Base-by-base conservation (phyloP, 1,284 basidiomycete species). In the Puccinia coronata region DNA sequence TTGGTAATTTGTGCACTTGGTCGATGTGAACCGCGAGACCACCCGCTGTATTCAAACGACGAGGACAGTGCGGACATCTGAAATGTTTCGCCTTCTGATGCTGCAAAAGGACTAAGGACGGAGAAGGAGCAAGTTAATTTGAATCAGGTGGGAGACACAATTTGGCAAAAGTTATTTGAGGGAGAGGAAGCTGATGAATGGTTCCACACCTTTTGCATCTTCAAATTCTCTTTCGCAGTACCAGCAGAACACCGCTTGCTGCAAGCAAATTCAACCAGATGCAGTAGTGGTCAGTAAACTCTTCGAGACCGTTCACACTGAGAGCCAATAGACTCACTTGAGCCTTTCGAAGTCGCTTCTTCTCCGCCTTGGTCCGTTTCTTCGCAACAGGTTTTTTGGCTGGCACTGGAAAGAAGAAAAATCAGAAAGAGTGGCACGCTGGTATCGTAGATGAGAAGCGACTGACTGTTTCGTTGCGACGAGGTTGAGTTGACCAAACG, bases 81-180 rank as follows among this genome's bases (percentile, higher is more conserved):
- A 98, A 99, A 86, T 99, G 96, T 87, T 98, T 99, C 23, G 96
- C 96, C 88, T 98, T 99, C 86, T 99, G 97, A 87, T 99, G 96
- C 87, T 97, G 94, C 90, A 99, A 93, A 83, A 99, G 90, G 82
- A 99, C 97, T 96, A 84, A 82, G 43, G 41, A 28, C 12, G 51
- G 43, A 63, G 28, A 36, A 75, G 39, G 2, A 16, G 51, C 53
- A 11, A 55, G n/a, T 25, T 76, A 67, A 18, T 47, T n/a, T 18
- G 51, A 16, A 16, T 28, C 59, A 43, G 31, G 49, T 75, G 53
- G 31, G 59, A 8, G 70, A 70, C 18, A 55, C 53, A 59, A 70
- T 16, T 59, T 59, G 70, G 51, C 18, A 55, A 47, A 59, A 70
- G 12, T 59, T 59, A 16, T 18, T 67, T 82, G 67, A 83, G 81